phyloP scores from a whole-genome alignment of 2,329 filamentous ascomycete genomes.

The Botrytis hyacinthi region DNA sequence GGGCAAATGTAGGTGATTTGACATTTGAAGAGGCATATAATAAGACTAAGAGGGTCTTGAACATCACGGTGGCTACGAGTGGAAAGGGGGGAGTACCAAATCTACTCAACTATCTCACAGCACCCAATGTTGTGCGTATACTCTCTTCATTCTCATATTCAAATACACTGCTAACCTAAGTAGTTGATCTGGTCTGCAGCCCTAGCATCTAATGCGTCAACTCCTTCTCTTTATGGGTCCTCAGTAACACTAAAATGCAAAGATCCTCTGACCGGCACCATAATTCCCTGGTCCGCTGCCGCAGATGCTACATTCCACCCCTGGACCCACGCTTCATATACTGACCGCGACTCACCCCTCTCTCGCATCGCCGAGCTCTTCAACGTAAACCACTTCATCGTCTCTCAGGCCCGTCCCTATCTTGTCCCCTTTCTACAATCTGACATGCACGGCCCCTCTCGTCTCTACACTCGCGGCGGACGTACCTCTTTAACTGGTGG shows the following conservation, averaged over 20 bases:
- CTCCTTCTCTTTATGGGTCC: slow-evolving; percentile 49
- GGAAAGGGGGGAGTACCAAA: slow-evolving; percentile 75
- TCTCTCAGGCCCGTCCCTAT: slow-evolving; percentile 89
- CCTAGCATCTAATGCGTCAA: slow-evolving; percentile 54
- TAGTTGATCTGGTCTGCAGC: slow-evolving; percentile 60
- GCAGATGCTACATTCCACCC: slow-evolving; percentile 52
- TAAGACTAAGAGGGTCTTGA: slow-evolving; percentile 80
- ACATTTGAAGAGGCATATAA: slow-evolving; percentile 93
- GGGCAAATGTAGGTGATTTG: slow-evolving; percentile 80
- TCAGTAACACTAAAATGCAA: slow-evolving; percentile 60
- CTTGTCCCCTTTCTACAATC: slow-evolving; percentile 80
- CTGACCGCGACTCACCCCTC: slow-evolving; percentile 57
- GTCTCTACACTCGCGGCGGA: slow-evolving; percentile 56
- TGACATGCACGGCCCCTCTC: slow-evolving; percentile 73
- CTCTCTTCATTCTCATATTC: background rate
- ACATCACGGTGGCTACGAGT: slow-evolving; percentile 83
- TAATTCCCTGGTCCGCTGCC: slow-evolving; percentile 57
- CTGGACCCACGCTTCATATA: slow-evolving; percentile 54
- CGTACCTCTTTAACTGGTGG: slow-evolving; percentile 57
- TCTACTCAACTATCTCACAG: slow-evolving; percentile 86
- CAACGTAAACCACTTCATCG: slow-evolving; percentile 85
- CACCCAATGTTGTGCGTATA: slow-evolving; percentile 79
- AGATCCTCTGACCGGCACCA: slow-evolving; percentile 54
- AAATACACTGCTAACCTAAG: slow-evolving; percentile 1
- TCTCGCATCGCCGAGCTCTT: slow-evolving; percentile 63